A percentile compares a stretch with the other conserved stretches of the same genome.
Evolutionary conservation across 495 filamentous ascomycete species (phyloP).

Genomic region (Penicillium arizonense): DNA sequence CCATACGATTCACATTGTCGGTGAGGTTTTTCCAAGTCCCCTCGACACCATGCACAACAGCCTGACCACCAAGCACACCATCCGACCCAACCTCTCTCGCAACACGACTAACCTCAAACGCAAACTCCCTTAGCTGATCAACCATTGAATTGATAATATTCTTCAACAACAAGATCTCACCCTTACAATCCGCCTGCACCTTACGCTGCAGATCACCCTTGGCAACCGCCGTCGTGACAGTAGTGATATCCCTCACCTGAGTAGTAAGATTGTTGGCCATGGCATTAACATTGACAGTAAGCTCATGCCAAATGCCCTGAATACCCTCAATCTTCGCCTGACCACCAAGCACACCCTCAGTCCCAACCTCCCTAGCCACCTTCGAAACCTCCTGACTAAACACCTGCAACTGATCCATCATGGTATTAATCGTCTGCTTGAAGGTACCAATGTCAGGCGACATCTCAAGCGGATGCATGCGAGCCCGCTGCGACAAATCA

Average conservation of each 20-base stretch:
- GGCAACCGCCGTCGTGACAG: constrained; percentile 88
- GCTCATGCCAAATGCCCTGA: constrained; percentile 89
- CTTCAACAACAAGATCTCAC: constrained; percentile 85
- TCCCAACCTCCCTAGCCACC: constrained; percentile 87
- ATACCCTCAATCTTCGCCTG: constrained; percentile 87
- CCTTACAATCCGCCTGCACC: constrained; percentile 85
- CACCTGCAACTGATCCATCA: constrained; percentile 93
- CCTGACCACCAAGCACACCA: constrained; percentile 83
- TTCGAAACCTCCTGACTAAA: constrained; percentile 91
- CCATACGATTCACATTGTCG: constrained; percentile 95
- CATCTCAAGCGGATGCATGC: constrained; percentile 86
- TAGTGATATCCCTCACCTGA: constrained; percentile 89
- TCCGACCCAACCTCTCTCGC: constrained; percentile 89
- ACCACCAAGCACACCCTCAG: constrained; percentile 84
- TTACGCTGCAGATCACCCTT: constrained; percentile 88
- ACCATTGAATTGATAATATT: constrained; percentile 95
- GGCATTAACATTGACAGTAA: constrained; percentile 90
- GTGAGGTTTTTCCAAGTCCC: constrained; percentile 93
- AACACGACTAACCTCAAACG: constrained; percentile 88
- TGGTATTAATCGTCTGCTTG: constrained; percentile 86
- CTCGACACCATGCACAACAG: constrained; percentile 89
- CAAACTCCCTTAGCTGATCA: constrained; percentile 86
- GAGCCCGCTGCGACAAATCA: constrained; percentile 87
- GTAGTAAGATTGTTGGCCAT: constrained; percentile 89
- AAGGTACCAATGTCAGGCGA: constrained; percentile 92